Evolutionary conservation across 2,329 filamentous ascomycete species (phyloP).

Genomic region (Pseudopyrenochaeta lycopersici): DNA sequence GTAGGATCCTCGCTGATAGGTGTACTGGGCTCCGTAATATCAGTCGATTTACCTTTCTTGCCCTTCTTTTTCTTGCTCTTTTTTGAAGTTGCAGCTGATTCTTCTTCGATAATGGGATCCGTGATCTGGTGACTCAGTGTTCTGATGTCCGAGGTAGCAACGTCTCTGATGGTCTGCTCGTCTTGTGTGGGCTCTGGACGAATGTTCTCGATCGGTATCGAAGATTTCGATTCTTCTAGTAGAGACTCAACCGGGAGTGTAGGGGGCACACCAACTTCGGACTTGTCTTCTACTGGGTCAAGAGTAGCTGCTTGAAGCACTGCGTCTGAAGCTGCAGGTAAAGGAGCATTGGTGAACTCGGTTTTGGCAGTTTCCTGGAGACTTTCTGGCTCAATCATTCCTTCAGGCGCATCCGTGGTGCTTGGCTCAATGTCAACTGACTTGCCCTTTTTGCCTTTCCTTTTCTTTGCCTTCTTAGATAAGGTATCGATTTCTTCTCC

Average conservation of each 20-base stretch:
- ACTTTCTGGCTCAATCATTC: neutral
- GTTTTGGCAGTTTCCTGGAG: too few relatives aligned
- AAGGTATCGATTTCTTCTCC: constrained; percentile 21
- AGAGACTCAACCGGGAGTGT: neutral
- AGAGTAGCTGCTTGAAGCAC: neutral
- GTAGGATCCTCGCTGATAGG: constrained; percentile 9
- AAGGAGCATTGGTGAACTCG: too few relatives aligned
- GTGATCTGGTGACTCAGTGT: neutral
- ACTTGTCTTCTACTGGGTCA: neutral
- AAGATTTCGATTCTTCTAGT: neutral
- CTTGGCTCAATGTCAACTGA: constrained; percentile 7
- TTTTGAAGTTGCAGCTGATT: constrained; percentile 14
- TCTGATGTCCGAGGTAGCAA: neutral
- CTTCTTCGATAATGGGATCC: constrained; percentile 7
- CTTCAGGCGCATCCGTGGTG: neutral
- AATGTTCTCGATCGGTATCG: neutral
- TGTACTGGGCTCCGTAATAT: constrained; percentile 17
- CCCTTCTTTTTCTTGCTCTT: constrained; percentile 35
- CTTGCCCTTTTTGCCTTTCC: constrained; percentile 32
- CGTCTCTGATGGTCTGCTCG: neutral
- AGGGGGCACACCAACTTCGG: neutral
- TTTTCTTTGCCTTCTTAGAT: constrained; percentile 57
- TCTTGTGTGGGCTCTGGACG: neutral
- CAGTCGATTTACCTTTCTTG: constrained; percentile 22
- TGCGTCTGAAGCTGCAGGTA: neutral